A percentile compares a stretch with the other conserved stretches of the same genome.
Evolutionary conservation across 345 rosid genomes (phyloP).

Genomic region (Eucalyptus camaldulensis): DNA sequence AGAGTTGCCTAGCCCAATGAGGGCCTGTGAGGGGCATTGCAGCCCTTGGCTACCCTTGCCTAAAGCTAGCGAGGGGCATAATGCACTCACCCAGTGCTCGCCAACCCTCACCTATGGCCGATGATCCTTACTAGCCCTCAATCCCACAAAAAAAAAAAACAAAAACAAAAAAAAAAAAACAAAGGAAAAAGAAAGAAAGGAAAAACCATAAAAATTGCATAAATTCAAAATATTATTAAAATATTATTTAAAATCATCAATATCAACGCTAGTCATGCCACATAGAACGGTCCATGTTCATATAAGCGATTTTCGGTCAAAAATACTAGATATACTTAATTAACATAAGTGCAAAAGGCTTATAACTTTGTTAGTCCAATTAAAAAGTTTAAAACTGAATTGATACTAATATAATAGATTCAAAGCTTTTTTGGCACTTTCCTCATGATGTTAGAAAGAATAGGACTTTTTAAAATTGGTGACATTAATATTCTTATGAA

Average conservation of each 20-base stretch:
- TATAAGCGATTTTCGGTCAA: background rate
- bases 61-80: no score
- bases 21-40: background rate
- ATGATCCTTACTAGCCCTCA: background rate
- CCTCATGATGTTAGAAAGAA: background rate
- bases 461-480: background rate
- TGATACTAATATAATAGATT: no score
- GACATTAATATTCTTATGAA: background rate
- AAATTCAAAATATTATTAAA: no score
- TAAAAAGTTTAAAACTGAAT: no score
- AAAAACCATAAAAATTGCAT: background rate
- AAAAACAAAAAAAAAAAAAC: no score
- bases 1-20: background rate
- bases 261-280: no score
- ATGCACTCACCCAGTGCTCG: no score
- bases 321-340: background rate
- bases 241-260: no score
- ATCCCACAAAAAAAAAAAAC: no score
- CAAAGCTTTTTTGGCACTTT: background rate
- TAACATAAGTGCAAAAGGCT: background rate
- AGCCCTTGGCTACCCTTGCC: no score
- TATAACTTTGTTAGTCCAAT: background rate
- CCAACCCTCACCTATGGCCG: no score
- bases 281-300: accelerated
- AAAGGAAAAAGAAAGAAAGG: no score